Evolutionary conservation across 805 yeast species (phyloP), one percentile per base, ranked within the genome.

Genomic region (Zygosaccharomyces siamensis): DNA sequence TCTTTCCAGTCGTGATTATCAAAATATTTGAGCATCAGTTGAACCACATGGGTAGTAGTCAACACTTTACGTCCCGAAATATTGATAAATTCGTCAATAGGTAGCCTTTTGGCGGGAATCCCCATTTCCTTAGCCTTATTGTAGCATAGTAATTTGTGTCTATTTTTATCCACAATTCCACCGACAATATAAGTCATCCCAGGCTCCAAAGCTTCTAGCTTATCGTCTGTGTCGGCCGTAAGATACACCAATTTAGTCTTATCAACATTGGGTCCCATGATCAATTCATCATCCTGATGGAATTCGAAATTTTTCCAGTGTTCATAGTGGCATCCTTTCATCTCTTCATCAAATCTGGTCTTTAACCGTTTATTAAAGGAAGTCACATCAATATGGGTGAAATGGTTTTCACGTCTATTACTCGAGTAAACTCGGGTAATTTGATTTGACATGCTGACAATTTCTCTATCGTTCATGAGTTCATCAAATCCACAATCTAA

Each of bases 21-120:
- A 50, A 83, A 76, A 86, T 92, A 89, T 62, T 81, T 80, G 47
- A 92, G 74, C 69, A 89, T 72, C 52, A 93, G 69, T 64, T 92
- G 96, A 52, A 87, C 85, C n/a, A 93, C 98, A 64, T 92, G 98
- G 28, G 95, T 86, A 0, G 97, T 90, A 0, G 98, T 95, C 51
- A 93, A 72, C 2, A 92, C 98, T 53, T 81, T 80, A 57, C 98
- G 77, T 1, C 98, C 96, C 51, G 86, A 82, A 45, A 93, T 69
- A 55, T 83, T 79, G 49, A 93, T 86, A 61, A 74, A 88, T 66
- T 89, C 88, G 47, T 83, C 95, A 47, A 92, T 88, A 4, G 99
- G 99, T 45, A 92, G 74, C 60, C 87, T 77, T 21, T 82, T 90
- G 1, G 93, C 86, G 37, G 73, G 65, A 16, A 92, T 73, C 0